phyloP scores from a whole-genome alignment of 495 filamentous ascomycete species.

The Penicillium canariense region DNA sequence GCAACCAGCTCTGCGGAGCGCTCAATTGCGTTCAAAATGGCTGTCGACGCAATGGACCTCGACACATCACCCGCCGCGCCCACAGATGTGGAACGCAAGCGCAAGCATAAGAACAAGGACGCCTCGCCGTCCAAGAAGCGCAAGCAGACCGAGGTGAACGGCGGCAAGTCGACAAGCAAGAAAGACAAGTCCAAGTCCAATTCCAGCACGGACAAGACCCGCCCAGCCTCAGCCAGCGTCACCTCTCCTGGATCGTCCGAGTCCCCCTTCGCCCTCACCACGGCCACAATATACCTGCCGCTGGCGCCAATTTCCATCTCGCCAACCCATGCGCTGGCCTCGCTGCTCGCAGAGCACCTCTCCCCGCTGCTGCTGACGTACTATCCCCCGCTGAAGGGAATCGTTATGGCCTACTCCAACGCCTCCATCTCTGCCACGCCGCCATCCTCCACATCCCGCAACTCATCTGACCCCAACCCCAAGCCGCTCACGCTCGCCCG shows the following conservation, averaged over 20 bases:
- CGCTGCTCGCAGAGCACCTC: slow-evolving; percentile 69
- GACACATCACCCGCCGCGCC: slow-evolving; percentile 26
- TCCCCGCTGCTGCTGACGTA: slow-evolving; percentile 74
- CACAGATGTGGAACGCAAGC: slow-evolving; percentile 40
- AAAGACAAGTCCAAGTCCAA: slow-evolving; percentile 22
- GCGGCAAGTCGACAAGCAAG: slow-evolving; percentile 29
- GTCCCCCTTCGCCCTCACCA: slow-evolving; percentile 61
- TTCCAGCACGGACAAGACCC: background rate
- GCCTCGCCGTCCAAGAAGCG: slow-evolving; percentile 51
- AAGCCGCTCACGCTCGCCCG: slow-evolving; percentile 50
- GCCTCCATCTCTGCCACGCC: slow-evolving; percentile 44
- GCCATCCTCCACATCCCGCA: slow-evolving; percentile 23
- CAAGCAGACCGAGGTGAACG: slow-evolving; percentile 27
- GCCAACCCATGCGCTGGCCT: slow-evolving; percentile 59
- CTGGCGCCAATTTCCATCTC: slow-evolving; percentile 67
- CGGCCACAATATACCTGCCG: slow-evolving; percentile 67
- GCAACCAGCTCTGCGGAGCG: slow-evolving; percentile 21
- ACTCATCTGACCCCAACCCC: slow-evolving; percentile 34
- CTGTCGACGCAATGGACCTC: slow-evolving; percentile 45
- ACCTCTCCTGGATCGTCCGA: slow-evolving; percentile 14
- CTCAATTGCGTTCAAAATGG: slow-evolving; percentile 35
- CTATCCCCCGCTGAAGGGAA: slow-evolving; percentile 66
- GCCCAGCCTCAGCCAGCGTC: slow-evolving; percentile 1
- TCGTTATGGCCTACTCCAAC: slow-evolving; percentile 70
- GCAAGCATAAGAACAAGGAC: slow-evolving; percentile 52